Evolutionary conservation across 2,329 filamentous ascomycete genomes (phyloP), one percentile per base, ranked within the genome.

Genomic region (Ustulina deusta): DNA sequence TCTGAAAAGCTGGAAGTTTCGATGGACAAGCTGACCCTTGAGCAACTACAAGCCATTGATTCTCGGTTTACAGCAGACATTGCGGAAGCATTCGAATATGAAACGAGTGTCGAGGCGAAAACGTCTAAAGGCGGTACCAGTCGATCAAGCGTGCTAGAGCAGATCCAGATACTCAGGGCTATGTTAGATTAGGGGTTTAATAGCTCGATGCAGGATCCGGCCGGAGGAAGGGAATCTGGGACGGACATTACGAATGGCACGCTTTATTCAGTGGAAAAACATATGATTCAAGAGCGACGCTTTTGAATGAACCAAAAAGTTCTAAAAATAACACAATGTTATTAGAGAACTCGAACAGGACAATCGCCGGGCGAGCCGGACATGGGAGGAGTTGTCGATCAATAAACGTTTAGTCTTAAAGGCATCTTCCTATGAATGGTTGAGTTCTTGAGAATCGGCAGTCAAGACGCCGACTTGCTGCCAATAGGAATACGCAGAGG

Each of bases 91-190:
- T 92, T 97, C 76, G 87, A 97, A 80, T 97, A 96, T 76, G 90
- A 97, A 81, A 87, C 87, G 70, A 93, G 90, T 69, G 93, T 97
- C 6, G 93, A 97, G 85, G 86, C 91, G 83, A 89, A 91, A 76
- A 86, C 89, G 51, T 90, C 92, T 2, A 89, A 89, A 73, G 94
- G 93, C n/a, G 69, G 69, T 56, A 93, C 91, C n/a, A 91, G 90
- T 79, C 87, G 85, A 80, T 86, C 85, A 65, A 83, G 85, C 32
- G 90, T 91, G 38, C 74, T 85, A 74, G 83, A 88, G 80, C 89
- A 91, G 81, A 86, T 91, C 48, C 25, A 66, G 64, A 36, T 52
- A 32, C 59, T 66, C 15, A 40, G 20, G 42, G 59, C 52, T 60
- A 60, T 63, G 1, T 13, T 67, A 55, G n/a, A 32, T 67, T 67